Percentiles rank a stretch among this genome's conserved stretches.
phyloP scores from a whole-genome alignment of 768 basidiomycete species.

The Candolleomyces eurysporus region DNA sequence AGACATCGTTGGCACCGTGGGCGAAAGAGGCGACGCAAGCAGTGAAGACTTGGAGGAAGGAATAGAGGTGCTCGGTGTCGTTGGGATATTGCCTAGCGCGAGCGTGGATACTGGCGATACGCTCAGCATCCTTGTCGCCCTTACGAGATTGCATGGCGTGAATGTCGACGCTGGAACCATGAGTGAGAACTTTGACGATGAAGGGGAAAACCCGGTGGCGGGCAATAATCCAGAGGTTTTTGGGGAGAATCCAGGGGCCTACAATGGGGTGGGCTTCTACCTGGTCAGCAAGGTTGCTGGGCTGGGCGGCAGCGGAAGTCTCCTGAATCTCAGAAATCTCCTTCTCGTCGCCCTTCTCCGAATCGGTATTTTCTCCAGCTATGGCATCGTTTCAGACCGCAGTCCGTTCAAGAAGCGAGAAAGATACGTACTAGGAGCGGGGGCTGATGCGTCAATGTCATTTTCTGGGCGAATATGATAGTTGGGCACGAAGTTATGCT shows the following conservation, averaged over 20 bases:
- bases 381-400: background rate
- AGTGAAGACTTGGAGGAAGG: conserved; percentile 28
- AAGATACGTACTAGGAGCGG: background rate
- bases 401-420: background rate
- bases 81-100: conserved; percentile 24
- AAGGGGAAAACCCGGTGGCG: conserved; percentile 22
- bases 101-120: conserved; percentile 18
- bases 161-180: conserved; percentile 23
- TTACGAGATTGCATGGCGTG: conserved; percentile 16
- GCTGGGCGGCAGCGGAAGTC: background rate
- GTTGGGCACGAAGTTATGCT: conserved; percentile 20
- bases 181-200: conserved; percentile 18
- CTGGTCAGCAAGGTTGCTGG: conserved; percentile 10
- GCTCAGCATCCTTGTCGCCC: conserved; percentile 10
- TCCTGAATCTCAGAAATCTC: background rate
- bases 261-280: conserved; percentile 22
- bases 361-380: conserved; percentile 6
- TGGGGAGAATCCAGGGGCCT: conserved; percentile 25
- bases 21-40: conserved; percentile 28
- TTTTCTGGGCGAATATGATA: conserved; percentile 20
- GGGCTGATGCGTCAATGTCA: background rate
- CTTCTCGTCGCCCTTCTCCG: conserved; percentile 13
- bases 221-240: conserved; percentile 25
- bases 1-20: conserved; percentile 27
- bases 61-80: conserved; percentile 27